phyloP scores from a whole-genome alignment of 2,329 filamentous ascomycete species.

The Neonectria faginata region DNA sequence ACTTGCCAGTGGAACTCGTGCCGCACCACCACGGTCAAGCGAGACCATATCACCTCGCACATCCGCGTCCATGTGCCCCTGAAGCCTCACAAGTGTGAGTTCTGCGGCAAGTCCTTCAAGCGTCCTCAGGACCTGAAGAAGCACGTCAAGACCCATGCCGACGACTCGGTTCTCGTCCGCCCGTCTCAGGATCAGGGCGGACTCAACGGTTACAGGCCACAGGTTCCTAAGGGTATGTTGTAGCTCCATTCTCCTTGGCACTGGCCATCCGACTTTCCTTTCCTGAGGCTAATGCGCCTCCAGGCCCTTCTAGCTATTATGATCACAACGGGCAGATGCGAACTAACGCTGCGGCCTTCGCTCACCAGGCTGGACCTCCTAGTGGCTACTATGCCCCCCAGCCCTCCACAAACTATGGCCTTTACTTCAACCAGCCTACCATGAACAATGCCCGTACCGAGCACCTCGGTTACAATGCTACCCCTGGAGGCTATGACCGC shows the following conservation, averaged over 20 bases:
- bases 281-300: slow-evolving; percentile 57
- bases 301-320: slow-evolving; percentile 70
- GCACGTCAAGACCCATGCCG: slow-evolving; percentile 98
- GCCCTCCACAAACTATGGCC: slow-evolving; percentile 71
- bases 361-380: slow-evolving; percentile 65
- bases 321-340: slow-evolving; percentile 74
- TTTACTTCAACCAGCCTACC: slow-evolving; percentile 80
- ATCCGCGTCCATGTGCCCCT: slow-evolving; percentile 98
- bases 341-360: slow-evolving; percentile 65
- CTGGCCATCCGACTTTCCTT: slow-evolving; percentile 42
- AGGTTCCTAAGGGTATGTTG: slow-evolving; percentile 64
- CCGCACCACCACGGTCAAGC: slow-evolving; percentile 96
- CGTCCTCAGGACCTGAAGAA: slow-evolving; percentile 99
- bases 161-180: slow-evolving; percentile 82
- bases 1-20: slow-evolving; percentile 98
- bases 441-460: slow-evolving; percentile 66
- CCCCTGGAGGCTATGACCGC: slow-evolving; percentile 71
- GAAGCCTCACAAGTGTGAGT: slow-evolving; percentile 99
- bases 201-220: slow-evolving; percentile 64
- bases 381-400: slow-evolving; percentile 69
- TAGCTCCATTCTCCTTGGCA: slow-evolving; percentile 32
- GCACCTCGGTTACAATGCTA: slow-evolving; percentile 71
- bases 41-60: slow-evolving; percentile 98
- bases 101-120: slow-evolving; percentile 99
- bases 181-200: slow-evolving; percentile 64